These are phyloP conservation scores for Chloris gayana DNA, from an alignment of 176 grass and related monocot species.

Conservation along the genomic window DNA sequence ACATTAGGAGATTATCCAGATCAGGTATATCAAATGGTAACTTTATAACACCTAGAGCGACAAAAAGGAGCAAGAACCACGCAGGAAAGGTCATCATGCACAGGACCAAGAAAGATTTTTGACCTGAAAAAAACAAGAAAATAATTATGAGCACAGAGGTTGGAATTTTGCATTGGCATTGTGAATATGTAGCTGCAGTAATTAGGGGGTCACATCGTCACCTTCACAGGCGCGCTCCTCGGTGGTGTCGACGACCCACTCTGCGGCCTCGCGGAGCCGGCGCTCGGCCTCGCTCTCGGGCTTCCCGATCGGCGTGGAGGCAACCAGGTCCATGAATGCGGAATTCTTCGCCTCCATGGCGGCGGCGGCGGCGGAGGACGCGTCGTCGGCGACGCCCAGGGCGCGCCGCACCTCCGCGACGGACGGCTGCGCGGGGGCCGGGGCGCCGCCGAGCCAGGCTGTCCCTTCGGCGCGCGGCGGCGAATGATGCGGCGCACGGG, in stretches of 20 bases:
- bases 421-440: slow-evolving; percentile 47
- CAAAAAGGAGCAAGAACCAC: slow-evolving; percentile 64
- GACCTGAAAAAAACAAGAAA: slow-evolving; percentile 56
- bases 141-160: neutral
- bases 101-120: slow-evolving; percentile 62
- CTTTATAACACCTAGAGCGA: slow-evolving; percentile 74
- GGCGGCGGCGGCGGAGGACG: slow-evolving; percentile 15
- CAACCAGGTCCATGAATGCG: slow-evolving; percentile 61
- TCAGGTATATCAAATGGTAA: slow-evolving; percentile 80
- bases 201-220: slow-evolving; percentile 14
- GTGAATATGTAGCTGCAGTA: neutral
- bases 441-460: neutral
- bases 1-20: slow-evolving; percentile 75
- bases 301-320: slow-evolving; percentile 63
- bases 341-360: slow-evolving; percentile 44
- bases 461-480: neutral
- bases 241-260: slow-evolving; percentile 72
- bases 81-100: slow-evolving; percentile 77
- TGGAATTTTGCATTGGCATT: neutral
- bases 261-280: slow-evolving; percentile 72
- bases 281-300: slow-evolving; percentile 60
- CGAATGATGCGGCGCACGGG: slow-evolving; percentile 33
- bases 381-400: slow-evolving; percentile 56
- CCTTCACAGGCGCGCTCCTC: slow-evolving; percentile 59
- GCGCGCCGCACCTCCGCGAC: slow-evolving; percentile 75